These are phyloP conservation scores for Colletotrichum nymphaeae DNA, from an alignment of 2,329 filamentous ascomycete genomes.

Conservation along the genomic window DNA sequence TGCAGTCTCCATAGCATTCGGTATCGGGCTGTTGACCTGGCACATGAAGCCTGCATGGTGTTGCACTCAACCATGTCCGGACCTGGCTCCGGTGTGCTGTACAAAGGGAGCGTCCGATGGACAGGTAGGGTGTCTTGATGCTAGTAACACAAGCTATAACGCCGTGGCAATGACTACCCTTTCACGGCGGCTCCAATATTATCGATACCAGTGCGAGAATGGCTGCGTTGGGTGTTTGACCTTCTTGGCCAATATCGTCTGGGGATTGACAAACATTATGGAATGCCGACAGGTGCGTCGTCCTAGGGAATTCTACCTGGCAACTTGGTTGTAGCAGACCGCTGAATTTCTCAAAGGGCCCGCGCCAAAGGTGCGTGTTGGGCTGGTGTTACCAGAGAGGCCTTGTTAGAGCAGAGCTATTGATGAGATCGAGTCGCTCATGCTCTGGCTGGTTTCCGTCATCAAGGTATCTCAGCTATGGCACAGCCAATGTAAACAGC, in stretches of 20 bases:
- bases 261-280: neutral
- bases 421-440: neutral
- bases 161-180: neutral
- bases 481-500: neutral
- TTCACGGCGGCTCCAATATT: neutral
- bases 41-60: neutral
- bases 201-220: neutral
- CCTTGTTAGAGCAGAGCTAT: neutral
- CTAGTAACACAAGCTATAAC: neutral
- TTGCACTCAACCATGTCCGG: slow-evolving; percentile 2
- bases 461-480: neutral
- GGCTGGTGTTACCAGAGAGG: neutral
- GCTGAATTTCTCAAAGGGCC: neutral
- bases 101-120: neutral
- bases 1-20: neutral
- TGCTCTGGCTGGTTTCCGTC: neutral
- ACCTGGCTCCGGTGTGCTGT: slow-evolving; percentile 11
- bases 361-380: neutral
- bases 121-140: neutral
- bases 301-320: neutral
- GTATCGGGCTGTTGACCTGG: neutral
- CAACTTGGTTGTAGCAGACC: neutral
- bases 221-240: neutral
- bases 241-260: neutral
- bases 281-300: neutral